phyloP scores from a whole-genome alignment of 345 rosid genomes.

The Orychophragmus violaceus region DNA sequence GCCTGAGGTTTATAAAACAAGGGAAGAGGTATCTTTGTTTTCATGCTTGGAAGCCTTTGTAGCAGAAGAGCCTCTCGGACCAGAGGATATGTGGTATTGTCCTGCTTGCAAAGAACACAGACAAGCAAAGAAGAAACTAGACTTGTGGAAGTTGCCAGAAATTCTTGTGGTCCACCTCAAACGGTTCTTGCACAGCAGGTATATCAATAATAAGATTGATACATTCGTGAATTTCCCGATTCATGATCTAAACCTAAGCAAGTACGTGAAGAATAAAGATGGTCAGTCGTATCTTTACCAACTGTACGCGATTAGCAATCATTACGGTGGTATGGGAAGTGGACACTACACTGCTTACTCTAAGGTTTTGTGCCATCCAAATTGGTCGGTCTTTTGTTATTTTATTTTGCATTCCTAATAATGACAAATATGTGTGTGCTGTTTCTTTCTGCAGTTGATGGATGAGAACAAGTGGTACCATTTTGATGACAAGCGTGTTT shows the following conservation, averaged over 20 bases:
- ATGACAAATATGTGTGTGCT: not conserved
- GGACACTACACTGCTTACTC: slow-evolving; percentile 96
- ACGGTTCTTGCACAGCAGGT: slow-evolving; percentile 83
- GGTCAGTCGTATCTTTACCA: slow-evolving; percentile 59
- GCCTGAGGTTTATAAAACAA: slow-evolving; percentile 67
- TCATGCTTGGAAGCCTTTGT: slow-evolving; percentile 93
- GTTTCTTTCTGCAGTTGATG: slow-evolving; percentile 51
- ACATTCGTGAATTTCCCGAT: slow-evolving; percentile 77
- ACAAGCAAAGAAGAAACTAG: slow-evolving; percentile 88
- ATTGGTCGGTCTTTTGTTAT: not conserved
- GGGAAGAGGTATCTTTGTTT: slow-evolving; percentile 74
- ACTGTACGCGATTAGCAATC: slow-evolving; percentile 87
- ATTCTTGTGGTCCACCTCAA: slow-evolving; percentile 84
- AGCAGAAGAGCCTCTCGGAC: slow-evolving; percentile 91
- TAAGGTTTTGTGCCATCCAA: slow-evolving; percentile 47
- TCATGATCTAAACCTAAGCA: slow-evolving; percentile 74
- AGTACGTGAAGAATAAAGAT: slow-evolving; percentile 55
- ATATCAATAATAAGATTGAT: slow-evolving; percentile 71
- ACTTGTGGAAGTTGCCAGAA: slow-evolving; percentile 89
- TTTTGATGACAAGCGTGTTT: slow-evolving; percentile 75
- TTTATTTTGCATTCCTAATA: not conserved
- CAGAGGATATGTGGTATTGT: slow-evolving; percentile 97
- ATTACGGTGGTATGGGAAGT: slow-evolving; percentile 87
- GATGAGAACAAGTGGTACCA: slow-evolving; percentile 91
- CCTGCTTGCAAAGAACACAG: slow-evolving; percentile 85